phyloP scores from a whole-genome alignment of 2,329 filamentous ascomycete genomes.

The Cordyceps cicadae region DNA sequence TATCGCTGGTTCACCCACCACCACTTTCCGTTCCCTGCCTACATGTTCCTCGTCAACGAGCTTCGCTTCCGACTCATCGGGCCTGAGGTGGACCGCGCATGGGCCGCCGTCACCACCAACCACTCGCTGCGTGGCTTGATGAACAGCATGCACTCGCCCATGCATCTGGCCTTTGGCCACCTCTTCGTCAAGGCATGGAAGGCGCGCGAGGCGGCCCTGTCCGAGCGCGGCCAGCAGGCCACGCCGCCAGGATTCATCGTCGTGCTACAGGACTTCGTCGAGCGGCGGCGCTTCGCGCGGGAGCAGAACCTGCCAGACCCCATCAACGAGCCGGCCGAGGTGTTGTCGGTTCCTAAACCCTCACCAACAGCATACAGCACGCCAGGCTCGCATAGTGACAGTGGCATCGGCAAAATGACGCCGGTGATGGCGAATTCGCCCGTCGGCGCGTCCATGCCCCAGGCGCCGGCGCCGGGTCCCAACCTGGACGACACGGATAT shows the following conservation, averaged over 20 bases:
- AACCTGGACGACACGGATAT: slow-evolving; percentile 29
- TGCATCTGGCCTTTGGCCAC: slow-evolving; percentile 49
- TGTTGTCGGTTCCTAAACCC: neutral
- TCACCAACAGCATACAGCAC: slow-evolving; percentile 14
- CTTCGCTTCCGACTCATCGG: slow-evolving; percentile 44
- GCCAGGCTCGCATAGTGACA: slow-evolving; percentile 11
- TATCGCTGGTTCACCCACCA: slow-evolving; percentile 53
- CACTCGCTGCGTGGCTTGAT: slow-evolving; percentile 43
- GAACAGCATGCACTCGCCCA: slow-evolving; percentile 43
- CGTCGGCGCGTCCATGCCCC: neutral
- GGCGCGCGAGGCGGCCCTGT: slow-evolving; percentile 41
- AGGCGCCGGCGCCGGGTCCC: slow-evolving; percentile 8
- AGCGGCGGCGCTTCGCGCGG: slow-evolving; percentile 25
- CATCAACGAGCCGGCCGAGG: neutral
- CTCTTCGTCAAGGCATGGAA: slow-evolving; percentile 57
- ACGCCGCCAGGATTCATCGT: slow-evolving; percentile 39
- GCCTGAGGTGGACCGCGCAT: slow-evolving; percentile 50
- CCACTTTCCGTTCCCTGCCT: slow-evolving; percentile 53
- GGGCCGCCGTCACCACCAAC: slow-evolving; percentile 48
- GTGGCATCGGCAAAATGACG: slow-evolving; percentile 6
- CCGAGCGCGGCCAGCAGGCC: slow-evolving; percentile 34
- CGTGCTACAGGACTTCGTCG: slow-evolving; percentile 37
- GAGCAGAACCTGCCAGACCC: slow-evolving; percentile 19
- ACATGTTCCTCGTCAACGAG: slow-evolving; percentile 51
- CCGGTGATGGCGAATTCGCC: neutral